phyloP scores from a whole-genome alignment of 306 rosid genomes.

The Vachellia pachyceras region DNA sequence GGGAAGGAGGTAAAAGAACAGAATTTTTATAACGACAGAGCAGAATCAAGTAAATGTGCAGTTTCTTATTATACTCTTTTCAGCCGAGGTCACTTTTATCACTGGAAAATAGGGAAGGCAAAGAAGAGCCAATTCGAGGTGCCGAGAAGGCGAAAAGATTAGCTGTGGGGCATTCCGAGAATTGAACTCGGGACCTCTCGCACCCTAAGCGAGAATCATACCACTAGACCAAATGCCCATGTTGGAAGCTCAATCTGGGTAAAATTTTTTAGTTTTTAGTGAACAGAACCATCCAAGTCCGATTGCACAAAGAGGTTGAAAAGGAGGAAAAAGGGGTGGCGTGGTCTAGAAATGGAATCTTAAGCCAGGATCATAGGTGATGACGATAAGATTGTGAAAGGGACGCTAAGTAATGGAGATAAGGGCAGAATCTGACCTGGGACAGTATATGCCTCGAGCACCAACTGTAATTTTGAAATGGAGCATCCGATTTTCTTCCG shows the following conservation, averaged over 20 bases:
- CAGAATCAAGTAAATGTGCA: no score
- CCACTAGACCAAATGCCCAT: conserved; percentile 33
- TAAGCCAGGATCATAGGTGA: background rate
- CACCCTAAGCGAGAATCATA: conserved; percentile 34
- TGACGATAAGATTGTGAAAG: conserved; percentile 28
- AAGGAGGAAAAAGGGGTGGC: background rate
- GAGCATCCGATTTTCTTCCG: conserved; percentile 7
- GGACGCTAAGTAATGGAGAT: background rate
- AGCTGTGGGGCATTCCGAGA: conserved; percentile 14
- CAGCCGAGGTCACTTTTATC: no score
- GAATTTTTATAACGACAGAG: no score
- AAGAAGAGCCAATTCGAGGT: no score
- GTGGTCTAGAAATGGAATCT: background rate
- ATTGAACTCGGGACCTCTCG: conserved; percentile 34
- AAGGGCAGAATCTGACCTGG: conserved; percentile 1
- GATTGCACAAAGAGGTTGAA: background rate
- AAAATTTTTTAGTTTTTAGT: background rate
- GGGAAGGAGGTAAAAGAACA: background rate
- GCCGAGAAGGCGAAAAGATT: background rate
- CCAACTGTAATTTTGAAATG: background rate
- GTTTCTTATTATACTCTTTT: no score
- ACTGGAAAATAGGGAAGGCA: no score
- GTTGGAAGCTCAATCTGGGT: background rate
- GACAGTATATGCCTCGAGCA: background rate
- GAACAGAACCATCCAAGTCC: background rate